Percentiles rank a stretch among this genome's conserved stretches.
phyloP scores from a whole-genome alignment of 257 asterid genomes.

The Fraxinus quadrangulata region DNA sequence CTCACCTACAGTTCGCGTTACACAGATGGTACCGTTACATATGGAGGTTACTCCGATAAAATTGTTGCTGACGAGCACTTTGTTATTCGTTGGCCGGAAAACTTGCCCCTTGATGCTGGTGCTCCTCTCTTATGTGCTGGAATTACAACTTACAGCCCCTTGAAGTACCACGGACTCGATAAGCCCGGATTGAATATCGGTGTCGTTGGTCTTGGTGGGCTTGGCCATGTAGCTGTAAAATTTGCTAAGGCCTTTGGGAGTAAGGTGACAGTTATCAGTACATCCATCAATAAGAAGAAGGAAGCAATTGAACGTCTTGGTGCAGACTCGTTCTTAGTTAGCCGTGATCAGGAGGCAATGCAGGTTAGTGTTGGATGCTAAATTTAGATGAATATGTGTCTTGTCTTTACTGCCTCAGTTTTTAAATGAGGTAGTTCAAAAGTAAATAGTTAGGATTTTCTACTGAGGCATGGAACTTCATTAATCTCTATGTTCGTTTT shows the following conservation, averaged over 20 bases:
- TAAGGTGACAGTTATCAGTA: slow-evolving; percentile 52
- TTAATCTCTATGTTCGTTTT: neutral
- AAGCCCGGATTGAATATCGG: slow-evolving; percentile 52
- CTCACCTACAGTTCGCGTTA: slow-evolving; percentile 7
- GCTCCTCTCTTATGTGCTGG: slow-evolving; percentile 64
- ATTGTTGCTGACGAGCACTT: slow-evolving; percentile 53
- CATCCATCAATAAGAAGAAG: slow-evolving; percentile 38
- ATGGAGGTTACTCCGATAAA: slow-evolving; percentile 50
- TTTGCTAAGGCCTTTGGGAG: slow-evolving; percentile 51
- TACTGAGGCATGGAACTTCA: neutral
- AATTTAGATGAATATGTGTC: neutral
- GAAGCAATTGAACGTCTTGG: slow-evolving; percentile 49
- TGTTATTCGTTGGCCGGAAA: slow-evolving; percentile 49
- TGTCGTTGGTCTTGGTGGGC: slow-evolving; percentile 57
- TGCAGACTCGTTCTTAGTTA: slow-evolving; percentile 44
- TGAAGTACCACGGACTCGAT: slow-evolving; percentile 43
- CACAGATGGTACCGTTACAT: slow-evolving; percentile 32
- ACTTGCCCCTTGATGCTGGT: slow-evolving; percentile 41
- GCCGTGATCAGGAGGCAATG: slow-evolving; percentile 45
- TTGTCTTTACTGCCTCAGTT: neutral
- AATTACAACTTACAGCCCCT: slow-evolving; percentile 47
- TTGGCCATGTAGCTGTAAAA: slow-evolving; percentile 55
- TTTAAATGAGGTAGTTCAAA: neutral
- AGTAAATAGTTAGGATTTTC: neutral
- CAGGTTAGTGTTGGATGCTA: slow-evolving; percentile 21